Conservation (phyloP, 352 stramenopile genomes). For the Pythium chondricola region DNA sequence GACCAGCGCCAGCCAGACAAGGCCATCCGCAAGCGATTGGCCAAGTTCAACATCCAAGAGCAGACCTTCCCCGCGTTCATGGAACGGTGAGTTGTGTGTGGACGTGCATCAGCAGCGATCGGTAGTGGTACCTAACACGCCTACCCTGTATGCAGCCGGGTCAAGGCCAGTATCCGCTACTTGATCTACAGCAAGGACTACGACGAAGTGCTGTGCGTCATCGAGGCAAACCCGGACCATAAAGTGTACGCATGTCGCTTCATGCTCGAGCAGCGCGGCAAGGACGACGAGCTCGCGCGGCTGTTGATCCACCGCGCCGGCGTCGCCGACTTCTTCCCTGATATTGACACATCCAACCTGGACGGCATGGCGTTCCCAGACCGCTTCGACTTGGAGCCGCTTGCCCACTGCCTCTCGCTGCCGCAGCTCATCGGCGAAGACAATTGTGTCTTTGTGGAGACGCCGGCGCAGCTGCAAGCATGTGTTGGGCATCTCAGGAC, state of each 20-base stretch:
- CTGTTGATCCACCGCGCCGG: constrained; percentile 50
- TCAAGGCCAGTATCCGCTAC: constrained; percentile 48
- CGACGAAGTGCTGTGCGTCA: constrained; percentile 43
- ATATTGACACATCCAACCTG: constrained; percentile 35
- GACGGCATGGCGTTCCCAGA: constrained; percentile 13
- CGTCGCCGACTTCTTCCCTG: constrained; percentile 30
- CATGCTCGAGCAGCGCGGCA: constrained; percentile 38
- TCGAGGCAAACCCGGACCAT: constrained; percentile 19
- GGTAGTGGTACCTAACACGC: no score
- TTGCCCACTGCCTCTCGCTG: constrained; percentile 45
- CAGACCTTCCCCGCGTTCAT: constrained; percentile 53
- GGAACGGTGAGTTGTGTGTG: no score
- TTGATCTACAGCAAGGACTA: constrained; percentile 55
- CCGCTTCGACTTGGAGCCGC: constrained; percentile 35
- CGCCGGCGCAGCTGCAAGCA: constrained; percentile 19
- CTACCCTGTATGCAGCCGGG: constrained; percentile 29
- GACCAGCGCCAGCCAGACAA: constrained; percentile 42
- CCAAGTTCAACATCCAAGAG: constrained; percentile 44
- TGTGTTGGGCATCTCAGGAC: constrained; percentile 37
- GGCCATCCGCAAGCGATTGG: constrained; percentile 64
- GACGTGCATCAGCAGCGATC: no score
- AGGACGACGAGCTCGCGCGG: constrained; percentile 30
- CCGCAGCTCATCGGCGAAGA: constrained; percentile 28
- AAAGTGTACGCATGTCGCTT: constrained; percentile 50
- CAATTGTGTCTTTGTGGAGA: constrained; percentile 61